Percentiles rank a stretch among this genome's conserved stretches.
phyloP scores from a whole-genome alignment of 192 early-diverging fungal species.

The Chytriomyces hyalinus region DNA sequence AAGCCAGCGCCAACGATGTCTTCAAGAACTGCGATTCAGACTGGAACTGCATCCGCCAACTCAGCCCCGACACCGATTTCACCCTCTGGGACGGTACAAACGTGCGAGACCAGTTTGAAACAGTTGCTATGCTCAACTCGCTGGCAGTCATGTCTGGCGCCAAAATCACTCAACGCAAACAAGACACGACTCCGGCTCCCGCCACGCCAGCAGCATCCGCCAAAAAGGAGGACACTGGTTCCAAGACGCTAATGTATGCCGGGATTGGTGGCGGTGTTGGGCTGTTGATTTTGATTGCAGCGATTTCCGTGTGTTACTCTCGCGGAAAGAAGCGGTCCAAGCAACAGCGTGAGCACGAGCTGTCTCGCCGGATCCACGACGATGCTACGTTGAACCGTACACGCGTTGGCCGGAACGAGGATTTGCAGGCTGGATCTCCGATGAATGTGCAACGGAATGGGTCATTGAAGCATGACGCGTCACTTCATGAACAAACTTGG shows the following conservation, averaged over 20 bases:
- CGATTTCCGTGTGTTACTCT: too few relatives aligned
- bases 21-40: not conserved
- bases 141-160: constrained; percentile 19
- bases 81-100: constrained; percentile 28
- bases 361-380: too few relatives aligned
- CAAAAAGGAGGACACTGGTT: too few relatives aligned
- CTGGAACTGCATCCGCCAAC: not conserved
- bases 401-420: too few relatives aligned
- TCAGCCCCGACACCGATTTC: not conserved
- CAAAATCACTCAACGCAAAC: not conserved
- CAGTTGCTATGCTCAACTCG: constrained; percentile 19
- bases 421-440: too few relatives aligned
- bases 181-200: not conserved
- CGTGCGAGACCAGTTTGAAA: constrained; percentile 31
- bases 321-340: too few relatives aligned
- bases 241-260: constrained; percentile 1
- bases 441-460: too few relatives aligned
- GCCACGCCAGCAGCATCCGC: not conserved
- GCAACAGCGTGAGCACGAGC: too few relatives aligned
- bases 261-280: constrained; percentile 13
- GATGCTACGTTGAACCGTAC: too few relatives aligned
- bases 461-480: too few relatives aligned
- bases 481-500: too few relatives aligned
- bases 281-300: not conserved
- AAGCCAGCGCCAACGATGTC: not conserved